These are phyloP conservation scores for Phyllosticta ampelicida DNA, from an alignment of 2,329 filamentous ascomycete species.

Conservation along the genomic window DNA sequence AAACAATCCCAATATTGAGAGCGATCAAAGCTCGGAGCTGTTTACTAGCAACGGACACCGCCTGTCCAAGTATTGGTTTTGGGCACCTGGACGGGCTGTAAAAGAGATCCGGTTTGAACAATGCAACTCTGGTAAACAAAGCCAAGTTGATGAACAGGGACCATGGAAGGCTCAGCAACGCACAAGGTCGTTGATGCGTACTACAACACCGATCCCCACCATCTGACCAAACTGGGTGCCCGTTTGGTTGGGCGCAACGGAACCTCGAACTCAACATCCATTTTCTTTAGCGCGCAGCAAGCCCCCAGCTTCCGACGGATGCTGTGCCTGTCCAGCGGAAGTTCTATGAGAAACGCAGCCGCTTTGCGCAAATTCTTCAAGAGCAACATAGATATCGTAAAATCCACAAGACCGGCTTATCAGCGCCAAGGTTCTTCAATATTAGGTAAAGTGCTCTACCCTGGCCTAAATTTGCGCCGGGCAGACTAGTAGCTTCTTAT, in stretches of 20 bases:
- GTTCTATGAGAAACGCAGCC: not conserved
- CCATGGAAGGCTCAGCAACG: not conserved
- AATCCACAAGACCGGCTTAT: not conserved
- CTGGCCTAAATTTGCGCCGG: not conserved
- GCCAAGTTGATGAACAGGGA: not conserved
- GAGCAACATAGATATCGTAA: not conserved
- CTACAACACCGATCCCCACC: not conserved
- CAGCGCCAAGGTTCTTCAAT: not conserved
- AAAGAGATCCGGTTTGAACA: not conserved
- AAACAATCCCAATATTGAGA: not conserved
- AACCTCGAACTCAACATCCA: not conserved
- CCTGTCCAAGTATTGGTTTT: not conserved
- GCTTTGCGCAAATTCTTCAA: too few relatives aligned
- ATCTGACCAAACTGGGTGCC: not conserved
- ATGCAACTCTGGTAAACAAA: not conserved
- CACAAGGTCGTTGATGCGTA: not conserved
- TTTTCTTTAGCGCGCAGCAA: not conserved
- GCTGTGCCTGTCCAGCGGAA: not conserved
- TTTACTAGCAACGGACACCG: not conserved
- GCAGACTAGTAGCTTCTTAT: not conserved
- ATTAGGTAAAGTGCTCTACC: not conserved
- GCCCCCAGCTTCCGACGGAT: not conserved
- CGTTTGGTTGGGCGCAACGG: not conserved
- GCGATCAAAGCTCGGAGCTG: not conserved
- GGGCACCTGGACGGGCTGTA: not conserved